A percentile compares a stretch with the other conserved stretches of the same genome.
These are phyloP conservation scores for Ceratocystis cubensis DNA, from an alignment of 2,329 filamentous ascomycete genomes.

Conservation along the genomic window DNA sequence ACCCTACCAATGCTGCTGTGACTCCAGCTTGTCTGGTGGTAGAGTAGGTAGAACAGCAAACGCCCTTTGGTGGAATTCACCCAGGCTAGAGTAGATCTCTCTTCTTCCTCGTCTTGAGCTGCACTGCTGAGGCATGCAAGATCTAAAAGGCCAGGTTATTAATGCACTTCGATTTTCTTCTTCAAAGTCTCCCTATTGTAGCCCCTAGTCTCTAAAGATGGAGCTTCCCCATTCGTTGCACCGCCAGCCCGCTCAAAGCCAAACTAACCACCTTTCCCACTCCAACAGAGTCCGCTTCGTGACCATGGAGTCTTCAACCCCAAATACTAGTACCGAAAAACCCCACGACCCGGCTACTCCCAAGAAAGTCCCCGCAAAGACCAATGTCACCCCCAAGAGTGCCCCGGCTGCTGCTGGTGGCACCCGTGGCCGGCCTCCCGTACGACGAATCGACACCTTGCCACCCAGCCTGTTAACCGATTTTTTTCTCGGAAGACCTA, in stretches of 20 bases:
- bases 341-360: slow-evolving; percentile 17
- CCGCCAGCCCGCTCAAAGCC: not conserved
- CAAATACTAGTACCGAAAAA: slow-evolving; percentile 18
- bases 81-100: not conserved
- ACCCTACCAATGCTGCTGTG: not conserved
- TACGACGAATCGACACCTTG: slow-evolving; percentile 33
- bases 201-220: slow-evolving; percentile 7
- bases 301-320: slow-evolving; percentile 15
- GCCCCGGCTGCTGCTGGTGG: slow-evolving; percentile 30
- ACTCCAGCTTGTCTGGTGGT: not conserved
- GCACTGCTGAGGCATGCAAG: not conserved
- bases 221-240: not conserved
- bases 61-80: not conserved
- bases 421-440: slow-evolving; percentile 28
- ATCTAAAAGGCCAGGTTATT: slow-evolving; percentile 5
- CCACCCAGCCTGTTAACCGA: slow-evolving; percentile 41
- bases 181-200: not conserved
- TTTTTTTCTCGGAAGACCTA: slow-evolving; percentile 45
- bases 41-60: not conserved
- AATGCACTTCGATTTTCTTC: slow-evolving; percentile 4
- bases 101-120: not conserved
- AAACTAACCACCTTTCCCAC: slow-evolving; percentile 11
- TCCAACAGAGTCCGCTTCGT: slow-evolving; percentile 13
- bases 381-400: slow-evolving; percentile 31
- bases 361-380: slow-evolving; percentile 7